Base-by-base conservation (phyloP, 2,329 filamentous ascomycete species). In the Calonectria hawksworthii region DNA sequence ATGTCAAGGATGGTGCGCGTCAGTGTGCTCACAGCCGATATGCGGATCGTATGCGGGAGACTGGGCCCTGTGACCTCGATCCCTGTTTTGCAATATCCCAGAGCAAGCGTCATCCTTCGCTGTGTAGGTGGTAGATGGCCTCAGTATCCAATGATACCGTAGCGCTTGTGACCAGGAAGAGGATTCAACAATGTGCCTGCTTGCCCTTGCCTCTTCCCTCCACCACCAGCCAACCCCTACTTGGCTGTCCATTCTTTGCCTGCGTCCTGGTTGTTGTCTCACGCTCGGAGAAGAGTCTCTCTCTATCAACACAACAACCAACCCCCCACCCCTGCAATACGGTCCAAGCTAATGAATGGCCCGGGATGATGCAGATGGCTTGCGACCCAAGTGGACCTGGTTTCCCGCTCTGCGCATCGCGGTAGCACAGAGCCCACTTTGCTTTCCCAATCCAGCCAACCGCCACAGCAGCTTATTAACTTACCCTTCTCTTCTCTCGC, bases 381-480 rank as follows among this genome's bases (percentile, higher is more conserved):
- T 72, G 51, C 38, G 23, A 59, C 47, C 70, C 61, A 66, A 41
- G 70, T 72, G 70, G 70, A 61, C 47, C 63, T 34, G 18, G 28
- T 50, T 61, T 69, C 38, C 71, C 28, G 71, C 71, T 41, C 66
- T 64, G 63, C 63, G 30, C 51, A 70, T 51, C 56, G 30, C 23
- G 47, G 47, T 51, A 9, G 54, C 38, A 63, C 32, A 28, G 56
- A 47, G 59, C 59, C 59, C 66, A 66, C 51, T 65, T 38, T 41
- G 36, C 41, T 32, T 64, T 51, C 61, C 41, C 36, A 69, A 65
- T 63, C 10, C 66, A 73, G 47, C 67, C 66, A 73, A 70, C 72
- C 72, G 72, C 72, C 61, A 70, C 72, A 36, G 41, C 52, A 68
- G 67, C 69, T 74, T 74, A 74, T 66, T 70, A 70, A 70, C 72